Conservation (phyloP, 116 monocot genomes). For the Zostera marina region DNA sequence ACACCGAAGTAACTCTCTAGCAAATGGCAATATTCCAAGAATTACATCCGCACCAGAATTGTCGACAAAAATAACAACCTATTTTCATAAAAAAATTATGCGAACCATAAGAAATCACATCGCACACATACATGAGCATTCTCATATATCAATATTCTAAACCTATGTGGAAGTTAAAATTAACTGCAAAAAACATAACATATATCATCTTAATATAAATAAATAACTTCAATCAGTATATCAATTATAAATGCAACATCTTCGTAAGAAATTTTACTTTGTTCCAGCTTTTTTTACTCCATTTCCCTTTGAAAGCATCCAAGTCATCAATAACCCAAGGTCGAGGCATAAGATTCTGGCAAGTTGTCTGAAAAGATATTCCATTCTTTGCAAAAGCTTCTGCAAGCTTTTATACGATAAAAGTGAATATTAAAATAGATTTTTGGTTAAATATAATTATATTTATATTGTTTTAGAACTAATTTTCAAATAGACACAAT, state of each 20-base stretch:
- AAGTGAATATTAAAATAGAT: too few relatives aligned
- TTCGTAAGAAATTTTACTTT: slow-evolving; percentile 30
- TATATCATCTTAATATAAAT: too few relatives aligned
- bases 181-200: too few relatives aligned
- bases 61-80: slow-evolving; percentile 94
- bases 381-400: slow-evolving; percentile 98
- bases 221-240: not conserved
- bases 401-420: slow-evolving; percentile 56
- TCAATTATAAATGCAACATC: not conserved
- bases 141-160: not conserved
- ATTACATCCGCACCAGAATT: slow-evolving; percentile 94
- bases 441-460: too few relatives aligned
- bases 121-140: not conserved
- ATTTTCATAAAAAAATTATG: slow-evolving; percentile 3
- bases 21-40: slow-evolving; percentile 91
- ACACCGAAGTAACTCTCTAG: slow-evolving; percentile 73
- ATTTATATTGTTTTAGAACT: too few relatives aligned
- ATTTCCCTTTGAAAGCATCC: slow-evolving; percentile 71
- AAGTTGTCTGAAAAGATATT: slow-evolving; percentile 88
- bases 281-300: slow-evolving; percentile 69
- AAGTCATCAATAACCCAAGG: slow-evolving; percentile 99
- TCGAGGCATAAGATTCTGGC: slow-evolving; percentile 77
- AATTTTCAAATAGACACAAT: too few relatives aligned
- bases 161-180: too few relatives aligned
- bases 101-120: not conserved